These are phyloP conservation scores for Neltuma alba DNA, from an alignment of 306 rosid species.

Conservation along the genomic window DNA sequence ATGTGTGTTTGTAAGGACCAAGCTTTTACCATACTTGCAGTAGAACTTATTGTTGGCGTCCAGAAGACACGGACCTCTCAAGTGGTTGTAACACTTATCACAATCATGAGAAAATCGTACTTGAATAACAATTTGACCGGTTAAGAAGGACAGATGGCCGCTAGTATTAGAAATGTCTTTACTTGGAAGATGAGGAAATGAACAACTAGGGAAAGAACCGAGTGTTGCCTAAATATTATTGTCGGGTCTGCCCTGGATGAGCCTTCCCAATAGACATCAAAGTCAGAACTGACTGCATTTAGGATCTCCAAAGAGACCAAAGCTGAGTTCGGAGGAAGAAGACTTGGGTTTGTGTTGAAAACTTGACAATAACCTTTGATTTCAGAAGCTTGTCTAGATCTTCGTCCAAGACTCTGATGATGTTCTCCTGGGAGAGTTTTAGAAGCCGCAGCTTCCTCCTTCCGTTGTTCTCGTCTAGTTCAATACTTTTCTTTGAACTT, in stretches of 20 bases:
- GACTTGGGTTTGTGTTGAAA: background rate
- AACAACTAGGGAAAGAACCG: background rate
- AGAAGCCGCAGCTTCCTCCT: too few species aligned
- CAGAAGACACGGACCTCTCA: background rate
- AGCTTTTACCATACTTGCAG: background rate
- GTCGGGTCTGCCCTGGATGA: background rate
- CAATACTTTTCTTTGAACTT: background rate
- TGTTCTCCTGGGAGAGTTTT: too few species aligned
- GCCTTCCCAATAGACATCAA: background rate
- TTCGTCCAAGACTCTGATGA: background rate
- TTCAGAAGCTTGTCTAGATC: background rate
- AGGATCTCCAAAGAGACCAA: background rate
- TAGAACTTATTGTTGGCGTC: background rate
- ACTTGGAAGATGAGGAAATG: too few species aligned
- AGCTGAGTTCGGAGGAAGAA: too few species aligned
- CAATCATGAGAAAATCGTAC: background rate
- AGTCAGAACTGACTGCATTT: too few species aligned
- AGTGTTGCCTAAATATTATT: background rate
- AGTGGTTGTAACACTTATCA: background rate
- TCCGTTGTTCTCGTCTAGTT: background rate
- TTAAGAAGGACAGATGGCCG: background rate
- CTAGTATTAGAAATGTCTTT: too few species aligned
- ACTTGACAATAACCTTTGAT: background rate
- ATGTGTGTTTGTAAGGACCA: background rate
- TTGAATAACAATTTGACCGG: background rate